Evolutionary conservation across 1,284 basidiomycete genomes (phyloP).

Genomic region (Sporisorium scitamineum): DNA sequence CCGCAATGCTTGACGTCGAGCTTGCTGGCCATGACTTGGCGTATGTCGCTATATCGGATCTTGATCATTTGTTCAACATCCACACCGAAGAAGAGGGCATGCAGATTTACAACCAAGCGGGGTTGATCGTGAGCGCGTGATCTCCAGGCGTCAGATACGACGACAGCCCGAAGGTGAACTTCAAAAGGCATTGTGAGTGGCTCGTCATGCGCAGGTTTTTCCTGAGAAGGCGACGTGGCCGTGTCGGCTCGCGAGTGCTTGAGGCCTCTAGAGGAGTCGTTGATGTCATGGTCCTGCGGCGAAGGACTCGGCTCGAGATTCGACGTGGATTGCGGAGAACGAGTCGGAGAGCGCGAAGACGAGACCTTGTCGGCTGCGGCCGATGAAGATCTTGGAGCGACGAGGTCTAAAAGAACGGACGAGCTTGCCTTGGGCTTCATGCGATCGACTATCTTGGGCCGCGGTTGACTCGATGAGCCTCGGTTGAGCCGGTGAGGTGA

Average conservation of each 20-base stretch:
- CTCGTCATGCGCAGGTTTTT: not conserved
- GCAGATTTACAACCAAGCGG: not conserved
- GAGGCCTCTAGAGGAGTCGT: not conserved
- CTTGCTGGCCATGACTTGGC: constrained; percentile 2
- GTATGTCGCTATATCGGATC: constrained; percentile 27
- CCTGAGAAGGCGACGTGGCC: not conserved
- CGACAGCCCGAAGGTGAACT: constrained; percentile 20
- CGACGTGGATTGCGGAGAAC: not conserved
- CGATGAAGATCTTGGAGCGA: too few relatives aligned
- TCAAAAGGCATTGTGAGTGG: not conserved
- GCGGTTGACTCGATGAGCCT: not conserved
- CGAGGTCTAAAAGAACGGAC: not conserved
- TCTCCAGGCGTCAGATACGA: constrained; percentile 35
- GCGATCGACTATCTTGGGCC: constrained; percentile 10
- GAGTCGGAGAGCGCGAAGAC: not conserved
- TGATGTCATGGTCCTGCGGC: not conserved
- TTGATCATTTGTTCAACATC: not conserved
- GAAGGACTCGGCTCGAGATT: not conserved
- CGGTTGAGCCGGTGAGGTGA: not conserved
- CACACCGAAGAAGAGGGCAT: not conserved
- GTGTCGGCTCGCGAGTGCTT: constrained; percentile 23
- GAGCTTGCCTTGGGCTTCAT: constrained; percentile 14
- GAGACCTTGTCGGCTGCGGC: not conserved
- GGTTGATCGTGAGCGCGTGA: constrained; percentile 1
- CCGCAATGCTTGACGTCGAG: constrained; percentile 4